Evolutionary conservation across 179 eudicot genomes (phyloP), one percentile per base, ranked within the genome.

Genomic region (Drosera spatulata): DNA sequence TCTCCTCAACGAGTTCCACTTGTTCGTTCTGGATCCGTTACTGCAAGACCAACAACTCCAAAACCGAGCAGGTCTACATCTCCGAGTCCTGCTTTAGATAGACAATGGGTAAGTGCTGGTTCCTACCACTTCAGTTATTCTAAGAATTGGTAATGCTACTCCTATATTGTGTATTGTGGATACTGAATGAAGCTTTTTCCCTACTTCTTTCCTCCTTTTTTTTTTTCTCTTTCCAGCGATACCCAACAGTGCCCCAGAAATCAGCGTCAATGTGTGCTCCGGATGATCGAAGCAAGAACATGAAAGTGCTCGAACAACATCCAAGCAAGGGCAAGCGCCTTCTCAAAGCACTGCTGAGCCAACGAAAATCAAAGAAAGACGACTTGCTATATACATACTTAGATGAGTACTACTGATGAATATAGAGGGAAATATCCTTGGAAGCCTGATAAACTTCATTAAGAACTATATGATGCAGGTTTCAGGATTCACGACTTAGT

Each of bases 1-100:
- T 91, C 98, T 49, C 98, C 96, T 2, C 80, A 66, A 56, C 91
- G 87, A 42, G 83, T 85, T 65, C 82, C 95, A 43, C 90, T 88
- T 69, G 38, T 76, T 57, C 87, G 91, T 41, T 74, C 87, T 61
- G 96, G 95, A 39, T 91, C 98, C 39, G 66, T 85, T 50, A 76
- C 88, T 66, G 79, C 86, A n/a, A 69, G 86, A 52, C 72, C 87
- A 5, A 75, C 78, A 10, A 78, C 91, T 3, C 97, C 89, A 60
- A 90, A 81, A 67, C 61, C 71, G 40, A 83, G 80, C 61, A 68
- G 85, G 42, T 76, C 96, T 2, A 82, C 86, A 46, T 80, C 85
- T 60, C 85, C 98, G 58, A 91, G 60, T 47, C 61, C 80, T 60
- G 66, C 76, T 33, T 38, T 61, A 48, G 95, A 80, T 72, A 74